Percentiles rank a stretch among this genome's conserved stretches.
Conservation (phyloP, 495 filamentous ascomycete species). For the Schizothecium vesticola region DNA sequence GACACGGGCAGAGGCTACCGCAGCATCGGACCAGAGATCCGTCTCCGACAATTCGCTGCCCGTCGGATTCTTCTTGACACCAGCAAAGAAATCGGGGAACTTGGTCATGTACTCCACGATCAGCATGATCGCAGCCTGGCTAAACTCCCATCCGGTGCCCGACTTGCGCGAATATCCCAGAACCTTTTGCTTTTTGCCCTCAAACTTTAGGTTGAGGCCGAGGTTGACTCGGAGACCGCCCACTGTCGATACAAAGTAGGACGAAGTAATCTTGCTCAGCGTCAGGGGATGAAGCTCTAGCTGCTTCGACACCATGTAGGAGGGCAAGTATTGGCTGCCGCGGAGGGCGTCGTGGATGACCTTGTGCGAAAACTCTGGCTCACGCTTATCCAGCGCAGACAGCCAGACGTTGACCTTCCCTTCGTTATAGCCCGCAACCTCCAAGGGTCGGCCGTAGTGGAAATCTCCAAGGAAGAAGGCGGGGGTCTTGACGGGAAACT, state of each 20-base stretch:
- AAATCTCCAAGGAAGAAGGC: constrained; percentile 97
- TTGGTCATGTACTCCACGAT: constrained; percentile 83
- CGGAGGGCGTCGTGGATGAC: constrained; percentile 64
- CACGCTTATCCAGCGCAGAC: constrained; percentile 57
- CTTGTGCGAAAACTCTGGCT: constrained; percentile 73
- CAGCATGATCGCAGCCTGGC: constrained; percentile 72
- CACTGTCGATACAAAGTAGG: constrained; percentile 75
- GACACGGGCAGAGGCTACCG: constrained; percentile 57
- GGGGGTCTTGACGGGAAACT: constrained; percentile 74
- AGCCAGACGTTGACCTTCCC: constrained; percentile 75
- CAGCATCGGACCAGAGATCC: constrained; percentile 76
- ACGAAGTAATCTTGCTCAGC: constrained; percentile 91
- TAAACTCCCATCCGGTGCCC: constrained; percentile 90
- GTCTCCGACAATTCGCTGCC: constrained; percentile 54
- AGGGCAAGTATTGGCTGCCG: constrained; percentile 71
- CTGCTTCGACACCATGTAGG: constrained; percentile 76
- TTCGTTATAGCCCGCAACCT: constrained; percentile 68
- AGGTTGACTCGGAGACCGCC: constrained; percentile 75
- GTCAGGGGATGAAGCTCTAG: constrained; percentile 79
- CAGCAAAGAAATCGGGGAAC: constrained; percentile 92
- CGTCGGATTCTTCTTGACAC: constrained; percentile 62
- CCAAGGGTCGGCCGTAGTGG: constrained; percentile 83
- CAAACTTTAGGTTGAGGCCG: constrained; percentile 94
- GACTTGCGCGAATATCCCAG: constrained; percentile 88
- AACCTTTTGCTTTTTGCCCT: constrained; percentile 91